These are phyloP conservation scores for Chrysoporthe deuterocubensis DNA, from an alignment of 2,329 filamentous ascomycete species.

Conservation along the genomic window DNA sequence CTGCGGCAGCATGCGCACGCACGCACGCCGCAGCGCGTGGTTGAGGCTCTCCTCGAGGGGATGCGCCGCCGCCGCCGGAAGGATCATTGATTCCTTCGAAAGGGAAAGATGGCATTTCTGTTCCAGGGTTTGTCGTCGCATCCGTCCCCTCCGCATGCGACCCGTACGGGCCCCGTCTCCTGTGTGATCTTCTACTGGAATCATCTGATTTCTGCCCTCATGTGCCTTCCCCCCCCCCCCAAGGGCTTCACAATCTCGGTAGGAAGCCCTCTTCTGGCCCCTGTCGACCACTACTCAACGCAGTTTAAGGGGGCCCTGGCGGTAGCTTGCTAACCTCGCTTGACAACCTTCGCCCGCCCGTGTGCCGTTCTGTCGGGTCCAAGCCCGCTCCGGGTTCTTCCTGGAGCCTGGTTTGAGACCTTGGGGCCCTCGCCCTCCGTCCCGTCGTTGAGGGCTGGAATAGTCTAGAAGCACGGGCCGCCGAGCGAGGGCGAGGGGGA, in stretches of 20 bases:
- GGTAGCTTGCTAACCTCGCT: not conserved
- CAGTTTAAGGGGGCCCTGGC: not conserved
- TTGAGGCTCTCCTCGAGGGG: not conserved
- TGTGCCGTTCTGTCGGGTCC: slow-evolving; percentile 1
- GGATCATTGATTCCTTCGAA: not conserved
- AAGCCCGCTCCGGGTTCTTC: no score
- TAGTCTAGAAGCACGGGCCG: no score
- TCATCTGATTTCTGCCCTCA: not conserved
- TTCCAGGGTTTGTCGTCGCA: not conserved
- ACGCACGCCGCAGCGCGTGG: no score
- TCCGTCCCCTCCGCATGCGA: not conserved
- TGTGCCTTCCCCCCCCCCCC: not conserved
- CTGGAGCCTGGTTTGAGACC: no score
- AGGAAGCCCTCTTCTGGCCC: not conserved
- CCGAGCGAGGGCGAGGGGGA: no score
- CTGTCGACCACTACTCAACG: not conserved
- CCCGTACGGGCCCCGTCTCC: not conserved
- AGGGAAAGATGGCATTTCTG: not conserved
- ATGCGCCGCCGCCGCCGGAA: not conserved
- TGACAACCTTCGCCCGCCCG: not conserved
- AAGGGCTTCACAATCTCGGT: slow-evolving; percentile 3
- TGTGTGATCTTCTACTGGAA: not conserved
- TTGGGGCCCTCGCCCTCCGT: no score
- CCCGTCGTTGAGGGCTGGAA: no score
- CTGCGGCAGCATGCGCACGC: no score